phyloP scores from a whole-genome alignment of 129 eudicot species.

The Pulicaria dysenterica region DNA sequence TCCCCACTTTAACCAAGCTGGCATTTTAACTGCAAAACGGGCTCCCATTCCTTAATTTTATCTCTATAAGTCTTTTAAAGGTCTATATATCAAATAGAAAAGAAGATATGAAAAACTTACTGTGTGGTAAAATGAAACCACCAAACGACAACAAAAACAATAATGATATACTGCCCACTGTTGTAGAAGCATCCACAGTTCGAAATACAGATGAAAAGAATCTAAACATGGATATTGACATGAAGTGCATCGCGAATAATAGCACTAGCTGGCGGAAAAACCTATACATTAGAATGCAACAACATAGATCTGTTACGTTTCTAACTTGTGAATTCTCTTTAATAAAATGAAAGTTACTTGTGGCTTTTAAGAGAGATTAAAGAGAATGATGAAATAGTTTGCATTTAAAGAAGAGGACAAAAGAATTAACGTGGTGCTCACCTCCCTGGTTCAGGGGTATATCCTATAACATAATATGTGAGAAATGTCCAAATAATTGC shows the following conservation, averaged over 20 bases:
- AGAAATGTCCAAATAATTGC: constrained; percentile 59
- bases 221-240: constrained; percentile 57
- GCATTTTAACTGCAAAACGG: constrained; percentile 58
- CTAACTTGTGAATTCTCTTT: too few species aligned
- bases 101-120: constrained; percentile 30
- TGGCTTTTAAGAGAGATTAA: background rate
- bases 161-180: constrained; percentile 42
- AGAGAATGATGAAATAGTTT: constrained; percentile 9
- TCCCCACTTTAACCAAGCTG: constrained; percentile 66
- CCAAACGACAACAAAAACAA: constrained; percentile 40
- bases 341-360: too few species aligned
- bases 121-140: constrained; percentile 54
- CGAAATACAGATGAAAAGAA: constrained; percentile 50
- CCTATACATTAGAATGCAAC: constrained; percentile 40
- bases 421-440: constrained; percentile 46
- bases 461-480: constrained; percentile 75
- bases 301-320: too few species aligned
- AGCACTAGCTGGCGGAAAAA: constrained; percentile 57
- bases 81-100: background rate
- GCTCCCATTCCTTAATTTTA: background rate
- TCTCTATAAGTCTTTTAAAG: background rate
- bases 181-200: constrained; percentile 41
- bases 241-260: constrained; percentile 47
- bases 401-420: too few species aligned
- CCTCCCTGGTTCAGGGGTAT: constrained; percentile 78